phyloP scores from a whole-genome alignment of 345 rosid genomes.

The Viola odorata region DNA sequence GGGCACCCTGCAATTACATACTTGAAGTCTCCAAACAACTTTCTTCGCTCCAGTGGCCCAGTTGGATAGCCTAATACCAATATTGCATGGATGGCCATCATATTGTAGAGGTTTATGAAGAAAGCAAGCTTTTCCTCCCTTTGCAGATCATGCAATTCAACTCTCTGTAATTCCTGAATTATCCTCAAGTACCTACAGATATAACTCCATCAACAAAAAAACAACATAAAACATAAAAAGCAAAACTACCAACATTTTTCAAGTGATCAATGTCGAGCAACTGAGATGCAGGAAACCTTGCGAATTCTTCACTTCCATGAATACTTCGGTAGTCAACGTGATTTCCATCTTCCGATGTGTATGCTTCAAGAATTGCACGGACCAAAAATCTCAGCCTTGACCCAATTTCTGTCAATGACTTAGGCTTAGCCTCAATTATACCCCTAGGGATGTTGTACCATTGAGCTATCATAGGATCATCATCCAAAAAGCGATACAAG shows the following conservation, averaged over 20 bases:
- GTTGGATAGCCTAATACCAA: constrained; percentile 62
- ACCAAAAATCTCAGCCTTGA: constrained; percentile 62
- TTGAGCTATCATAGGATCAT: constrained; percentile 66
- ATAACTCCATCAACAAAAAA: constrained; percentile 2
- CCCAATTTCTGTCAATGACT: constrained; percentile 57
- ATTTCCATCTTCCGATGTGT: constrained; percentile 64
- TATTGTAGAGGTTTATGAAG: constrained; percentile 77
- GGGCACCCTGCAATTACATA: constrained; percentile 71
- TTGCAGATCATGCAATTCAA: constrained; percentile 50
- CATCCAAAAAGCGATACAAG: constrained; percentile 71
- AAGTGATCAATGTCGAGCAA: constrained; percentile 4
- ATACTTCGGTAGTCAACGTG: constrained; percentile 84
- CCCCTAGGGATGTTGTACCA: constrained; percentile 83
- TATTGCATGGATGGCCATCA: constrained; percentile 87
- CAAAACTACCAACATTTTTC: constrained; percentile 1
- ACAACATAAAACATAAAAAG: constrained; percentile 3
- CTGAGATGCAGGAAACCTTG: constrained; percentile 47
- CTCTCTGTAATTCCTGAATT: constrained; percentile 79
- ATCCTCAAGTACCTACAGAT: constrained; percentile 60
- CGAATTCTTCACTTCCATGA: constrained; percentile 94
- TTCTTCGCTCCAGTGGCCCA: constrained; percentile 66
- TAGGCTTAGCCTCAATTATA: constrained; percentile 66
- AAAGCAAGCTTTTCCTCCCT: constrained; percentile 82
- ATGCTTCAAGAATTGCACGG: constrained; percentile 67
- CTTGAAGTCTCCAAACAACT: constrained; percentile 66